Conservation (phyloP, 805 yeast genomes). For the Brettanomyces bruxellensis region DNA sequence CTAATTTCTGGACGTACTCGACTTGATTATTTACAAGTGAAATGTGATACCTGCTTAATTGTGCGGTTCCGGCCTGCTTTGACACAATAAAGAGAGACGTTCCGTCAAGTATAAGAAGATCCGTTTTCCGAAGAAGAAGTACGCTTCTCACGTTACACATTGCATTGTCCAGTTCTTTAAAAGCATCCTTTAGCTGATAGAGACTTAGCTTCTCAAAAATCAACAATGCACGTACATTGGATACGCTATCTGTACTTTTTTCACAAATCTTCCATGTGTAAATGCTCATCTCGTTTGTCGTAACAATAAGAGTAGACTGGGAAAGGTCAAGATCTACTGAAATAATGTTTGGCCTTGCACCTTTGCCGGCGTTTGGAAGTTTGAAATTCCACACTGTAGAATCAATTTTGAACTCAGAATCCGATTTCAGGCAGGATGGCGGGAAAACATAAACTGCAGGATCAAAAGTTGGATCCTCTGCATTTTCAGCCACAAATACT, state of each 20-base stretch:
- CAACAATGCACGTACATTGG: slow-evolving; percentile 1
- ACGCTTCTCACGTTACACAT: slow-evolving; percentile 18
- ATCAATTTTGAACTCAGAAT: slow-evolving; percentile 18
- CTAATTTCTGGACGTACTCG: slow-evolving; percentile 24
- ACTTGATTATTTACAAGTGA: slow-evolving; percentile 16
- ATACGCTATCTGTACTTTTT: neutral
- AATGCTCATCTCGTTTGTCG: slow-evolving; percentile 24
- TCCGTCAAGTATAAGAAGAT: slow-evolving; percentile 21
- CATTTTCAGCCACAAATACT: slow-evolving; percentile 1
- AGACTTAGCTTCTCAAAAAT: slow-evolving; percentile 16
- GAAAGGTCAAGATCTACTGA: slow-evolving; percentile 19
- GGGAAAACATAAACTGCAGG: slow-evolving; percentile 25
- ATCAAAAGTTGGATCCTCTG: slow-evolving; percentile 5
- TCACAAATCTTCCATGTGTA: slow-evolving; percentile 24
- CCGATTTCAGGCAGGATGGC: slow-evolving; percentile 13
- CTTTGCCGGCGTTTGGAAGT: slow-evolving; percentile 22
- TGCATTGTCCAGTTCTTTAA: slow-evolving; percentile 11
- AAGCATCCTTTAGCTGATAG: slow-evolving; percentile 21
- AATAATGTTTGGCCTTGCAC: slow-evolving; percentile 15
- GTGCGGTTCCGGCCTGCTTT: slow-evolving; percentile 8
- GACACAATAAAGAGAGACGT: slow-evolving; percentile 22
- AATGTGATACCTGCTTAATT: slow-evolving; percentile 15
- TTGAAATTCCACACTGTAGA: slow-evolving; percentile 22
- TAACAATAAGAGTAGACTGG: slow-evolving; percentile 21
- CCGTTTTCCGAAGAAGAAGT: slow-evolving; percentile 20